Evolutionary conservation across 768 basidiomycete species (phyloP), one percentile per base, ranked within the genome.

Genomic region (Suillus spraguei): DNA sequence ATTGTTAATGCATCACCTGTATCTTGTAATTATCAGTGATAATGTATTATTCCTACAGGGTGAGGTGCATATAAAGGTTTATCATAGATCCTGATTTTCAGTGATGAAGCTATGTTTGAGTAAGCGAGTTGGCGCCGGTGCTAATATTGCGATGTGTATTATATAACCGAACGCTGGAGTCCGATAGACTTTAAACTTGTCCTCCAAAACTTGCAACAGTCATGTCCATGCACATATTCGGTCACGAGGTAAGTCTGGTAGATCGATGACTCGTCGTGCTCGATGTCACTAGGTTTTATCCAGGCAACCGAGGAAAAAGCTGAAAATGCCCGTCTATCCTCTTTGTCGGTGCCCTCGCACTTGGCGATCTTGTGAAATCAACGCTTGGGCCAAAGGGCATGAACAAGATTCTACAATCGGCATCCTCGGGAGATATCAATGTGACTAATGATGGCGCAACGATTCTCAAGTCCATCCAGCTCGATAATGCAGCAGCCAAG

Each of bases 381-480:
- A 99, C 97, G 9, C 85, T 99, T 3, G 97, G 97, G 10, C 97
- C 97, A 28, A 99, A 99, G 78, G 97, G 97, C 61, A 99, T 99
- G 97, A 99, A 98, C 88, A 99, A 99, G 82, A 99, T 99, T 66
- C 87, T 99, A 17, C 97, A 96, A 77, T 96, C 94, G 2, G 87
- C 78, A 2, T 93, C 95, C 6, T 87, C 90, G 0, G 94, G 95
- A 6, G 92, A 95, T 35, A 92, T 99, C 71, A 97, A 89, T 67
- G 97, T 99, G 56, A 99, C 97, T 13, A 99, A 99, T 77, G 97
- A 99, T 75, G 97, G 97, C 5, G 97, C 97, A 4, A 99, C 97
- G 54, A 99, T 99, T 71, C 86, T 99, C 63, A 99, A 98, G 76
- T 89, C 93, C 55, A 99, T 99, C 71, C 91, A 95, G 70, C 88